Evolutionary conservation across 768 basidiomycete species (phyloP), one percentile per base, ranked within the genome.

Genomic region (Suillus luteus): DNA sequence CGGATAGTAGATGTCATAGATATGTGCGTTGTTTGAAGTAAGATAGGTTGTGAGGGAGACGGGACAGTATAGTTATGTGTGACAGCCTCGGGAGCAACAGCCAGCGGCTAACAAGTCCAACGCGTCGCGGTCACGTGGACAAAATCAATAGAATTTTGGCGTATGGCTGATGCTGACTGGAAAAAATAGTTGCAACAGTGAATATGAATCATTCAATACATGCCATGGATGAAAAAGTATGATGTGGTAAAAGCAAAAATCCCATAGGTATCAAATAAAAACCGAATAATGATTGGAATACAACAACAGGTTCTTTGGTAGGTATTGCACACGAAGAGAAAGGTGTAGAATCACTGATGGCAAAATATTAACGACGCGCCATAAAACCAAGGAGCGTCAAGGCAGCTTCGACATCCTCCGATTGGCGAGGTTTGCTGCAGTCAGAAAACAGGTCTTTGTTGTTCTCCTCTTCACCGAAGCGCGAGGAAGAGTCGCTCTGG

Each of bases 331-430:
- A 27, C 31, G 27, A 52, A 54, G 59, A 49, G 38, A 58, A 58
- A 41, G 24, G 9, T 41, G 31, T 41, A 17, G 1, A 40, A 27
- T 61, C 10, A 27, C 33, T 15, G 9, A n/a, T 19, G 11, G 8
- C 15, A 15, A 49, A 48, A 52, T 44, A 9, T 65, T 58, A 70
- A 54, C 54, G 69, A 12, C 66, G 44, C 46, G 61, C 67, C 63
- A 71, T 76, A 66, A 78, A 79, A 40, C 69, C 77, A 40, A 78
- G 67, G 10, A 78, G 76, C 1, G 73, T 73, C 65, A 78, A 74
- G 31, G 77, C 77, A 0, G 78, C 77, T 62, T 78, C 77, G 24
- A 78, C 75, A 17, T 78, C 77, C 62, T 78, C 70, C 14, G 69
- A 67, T 55, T 74, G 75, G 3, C 64, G 67, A 24, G 37, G 41